Conservation (phyloP, 1,139 yeast species). For the Pichiaceae sp. region DNA sequence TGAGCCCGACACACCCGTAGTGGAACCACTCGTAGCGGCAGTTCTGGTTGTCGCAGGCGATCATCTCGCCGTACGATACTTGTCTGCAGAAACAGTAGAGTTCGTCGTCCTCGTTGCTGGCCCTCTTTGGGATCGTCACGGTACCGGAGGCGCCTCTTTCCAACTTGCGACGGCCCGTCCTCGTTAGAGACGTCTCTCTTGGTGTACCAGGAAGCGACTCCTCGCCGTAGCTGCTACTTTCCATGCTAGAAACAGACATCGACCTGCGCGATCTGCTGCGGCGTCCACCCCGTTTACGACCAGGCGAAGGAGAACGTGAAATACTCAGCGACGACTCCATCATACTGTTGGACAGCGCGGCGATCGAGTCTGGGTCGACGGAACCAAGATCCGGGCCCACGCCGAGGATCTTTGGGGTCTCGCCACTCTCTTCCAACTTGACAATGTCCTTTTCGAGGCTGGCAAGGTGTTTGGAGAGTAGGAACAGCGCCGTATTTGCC, state of each 20-base stretch:
- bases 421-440: slow-evolving; percentile 70
- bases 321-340: slow-evolving; percentile 5
- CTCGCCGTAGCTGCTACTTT: neutral
- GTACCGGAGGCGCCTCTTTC: slow-evolving; percentile 19
- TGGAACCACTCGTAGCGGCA: slow-evolving; percentile 86
- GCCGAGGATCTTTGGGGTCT: slow-evolving; percentile 46
- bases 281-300: neutral
- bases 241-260: neutral
- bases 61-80: slow-evolving; percentile 85
- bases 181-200: neutral
- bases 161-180: slow-evolving; percentile 7
- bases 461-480: slow-evolving; percentile 65
- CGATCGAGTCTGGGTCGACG: slow-evolving; percentile 7
- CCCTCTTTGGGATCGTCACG: slow-evolving; percentile 15
- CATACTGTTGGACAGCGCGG: slow-evolving; percentile 3
- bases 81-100: slow-evolving; percentile 78
- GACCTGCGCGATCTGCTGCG: neutral
- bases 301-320: neutral
- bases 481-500: slow-evolving; percentile 76
- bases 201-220: neutral
- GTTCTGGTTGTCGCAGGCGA: slow-evolving; percentile 80
- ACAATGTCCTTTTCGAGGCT: slow-evolving; percentile 70
- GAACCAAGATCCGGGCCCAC: slow-evolving; percentile 10
- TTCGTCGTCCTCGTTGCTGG: slow-evolving; percentile 47
- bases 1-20: slow-evolving; percentile 71